Percentiles rank a stretch among this genome's conserved stretches.
These are phyloP conservation scores for Tuber calosporum DNA, from an alignment of 495 filamentous ascomycete species.

Conservation along the genomic window DNA sequence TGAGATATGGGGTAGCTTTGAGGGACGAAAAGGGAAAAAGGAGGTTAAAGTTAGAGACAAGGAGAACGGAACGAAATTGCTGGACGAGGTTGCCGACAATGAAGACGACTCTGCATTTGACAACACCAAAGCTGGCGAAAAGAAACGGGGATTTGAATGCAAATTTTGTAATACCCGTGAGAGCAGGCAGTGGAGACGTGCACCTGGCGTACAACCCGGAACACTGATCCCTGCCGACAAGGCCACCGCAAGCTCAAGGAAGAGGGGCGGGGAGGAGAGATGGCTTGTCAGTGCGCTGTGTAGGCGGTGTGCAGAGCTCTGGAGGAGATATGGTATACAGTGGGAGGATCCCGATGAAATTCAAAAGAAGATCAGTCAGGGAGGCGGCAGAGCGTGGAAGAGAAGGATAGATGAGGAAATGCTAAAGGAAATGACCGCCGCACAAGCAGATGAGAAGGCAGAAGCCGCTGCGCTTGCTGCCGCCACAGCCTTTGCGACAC, in stretches of 20 bases:
- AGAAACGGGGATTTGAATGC: slow-evolving; percentile 81
- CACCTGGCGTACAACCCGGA: slow-evolving; percentile 67
- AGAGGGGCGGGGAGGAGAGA: slow-evolving; percentile 62
- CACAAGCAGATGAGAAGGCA: slow-evolving; percentile 45
- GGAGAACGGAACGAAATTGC: slow-evolving; percentile 61
- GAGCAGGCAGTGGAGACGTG: slow-evolving; percentile 86
- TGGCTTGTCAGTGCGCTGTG: slow-evolving; percentile 78
- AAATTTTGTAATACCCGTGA: slow-evolving; percentile 78
- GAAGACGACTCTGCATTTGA: slow-evolving; percentile 96
- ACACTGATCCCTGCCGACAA: slow-evolving; percentile 63
- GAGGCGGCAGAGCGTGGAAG: slow-evolving; percentile 78
- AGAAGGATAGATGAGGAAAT: slow-evolving; percentile 85
- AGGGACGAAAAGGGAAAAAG: slow-evolving; percentile 80
- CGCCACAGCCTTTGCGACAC: slow-evolving; percentile 31
- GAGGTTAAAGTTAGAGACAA: slow-evolving; percentile 60
- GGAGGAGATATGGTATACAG: slow-evolving; percentile 89
- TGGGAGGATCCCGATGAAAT: slow-evolving; percentile 95
- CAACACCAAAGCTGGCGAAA: slow-evolving; percentile 67
- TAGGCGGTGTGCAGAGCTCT: slow-evolving; percentile 78
- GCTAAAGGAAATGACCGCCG: slow-evolving; percentile 63
- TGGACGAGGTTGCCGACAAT: slow-evolving; percentile 89
- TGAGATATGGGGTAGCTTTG: slow-evolving; percentile 82
- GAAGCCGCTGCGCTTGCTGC: slow-evolving; percentile 30
- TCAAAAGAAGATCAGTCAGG: slow-evolving; percentile 75
- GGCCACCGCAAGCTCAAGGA: slow-evolving; percentile 47